Percentiles rank a stretch among this genome's conserved stretches.
These are phyloP conservation scores for Rutstroemia sp. DNA, from an alignment of 2,329 filamentous ascomycete species.

Conservation along the genomic window DNA sequence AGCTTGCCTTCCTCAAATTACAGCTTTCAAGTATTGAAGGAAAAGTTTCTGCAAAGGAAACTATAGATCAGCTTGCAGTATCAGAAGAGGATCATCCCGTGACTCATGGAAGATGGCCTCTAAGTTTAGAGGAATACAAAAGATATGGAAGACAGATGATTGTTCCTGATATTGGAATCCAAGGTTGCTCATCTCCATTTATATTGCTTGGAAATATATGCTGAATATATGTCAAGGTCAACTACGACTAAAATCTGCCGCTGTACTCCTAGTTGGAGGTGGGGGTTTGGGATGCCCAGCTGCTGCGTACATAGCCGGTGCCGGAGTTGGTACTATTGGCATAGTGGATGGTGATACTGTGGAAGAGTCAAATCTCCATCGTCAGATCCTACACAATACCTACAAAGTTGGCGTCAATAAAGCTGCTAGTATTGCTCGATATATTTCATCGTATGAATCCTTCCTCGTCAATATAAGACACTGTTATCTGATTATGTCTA, in stretches of 20 bases:
- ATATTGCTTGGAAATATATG: neutral
- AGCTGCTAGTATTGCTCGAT: conserved; percentile 66
- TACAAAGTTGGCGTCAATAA: conserved; percentile 67
- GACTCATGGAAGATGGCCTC: conserved; percentile 51
- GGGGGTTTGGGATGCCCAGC: conserved; percentile 90
- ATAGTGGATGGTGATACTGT: conserved; percentile 84
- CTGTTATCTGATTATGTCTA: conserved; percentile 27
- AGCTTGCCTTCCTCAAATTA: conserved; percentile 38
- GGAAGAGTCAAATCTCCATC: conserved; percentile 84
- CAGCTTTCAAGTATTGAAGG: conserved; percentile 34
- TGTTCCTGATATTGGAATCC: conserved; percentile 70
- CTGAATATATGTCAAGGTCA: conserved; percentile 50
- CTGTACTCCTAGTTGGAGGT: conserved; percentile 75
- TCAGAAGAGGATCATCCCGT: conserved; percentile 8
- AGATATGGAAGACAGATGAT: conserved; percentile 90
- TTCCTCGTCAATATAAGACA: neutral
- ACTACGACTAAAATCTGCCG: conserved; percentile 59
- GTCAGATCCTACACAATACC: conserved; percentile 77
- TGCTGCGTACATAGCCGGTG: conserved; percentile 83
- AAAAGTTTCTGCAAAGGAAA: neutral
- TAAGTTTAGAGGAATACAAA: conserved; percentile 67
- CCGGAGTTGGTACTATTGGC: conserved; percentile 77
- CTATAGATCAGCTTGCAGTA: neutral
- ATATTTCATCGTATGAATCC: conserved; percentile 43
- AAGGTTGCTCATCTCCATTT: conserved; percentile 41